These are phyloP conservation scores for Zhuliangozyma blackwelliae DNA, from an alignment of 1,139 yeast genomes.

Conservation along the genomic window DNA sequence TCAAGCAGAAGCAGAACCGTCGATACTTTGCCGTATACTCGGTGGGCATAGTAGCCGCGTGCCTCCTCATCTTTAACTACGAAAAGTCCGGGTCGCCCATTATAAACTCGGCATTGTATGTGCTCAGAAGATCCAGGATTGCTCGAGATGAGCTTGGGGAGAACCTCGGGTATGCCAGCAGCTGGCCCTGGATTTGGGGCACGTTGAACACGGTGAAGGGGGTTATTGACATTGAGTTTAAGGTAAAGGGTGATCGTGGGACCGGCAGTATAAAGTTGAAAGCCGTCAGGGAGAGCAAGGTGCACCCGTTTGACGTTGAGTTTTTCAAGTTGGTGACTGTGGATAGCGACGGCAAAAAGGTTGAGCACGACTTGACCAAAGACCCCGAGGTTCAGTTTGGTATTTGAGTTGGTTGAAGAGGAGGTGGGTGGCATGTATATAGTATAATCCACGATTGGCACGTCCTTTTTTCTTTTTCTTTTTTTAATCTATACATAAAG, in stretches of 20 bases:
- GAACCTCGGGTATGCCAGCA: constrained; percentile 62
- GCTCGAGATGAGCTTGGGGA: constrained; percentile 70
- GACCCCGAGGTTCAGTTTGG: constrained; percentile 46
- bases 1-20: constrained; percentile 47
- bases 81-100: constrained; percentile 88
- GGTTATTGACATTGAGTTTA: constrained; percentile 65
- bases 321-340: constrained; percentile 54
- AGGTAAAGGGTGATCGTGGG: constrained; percentile 59
- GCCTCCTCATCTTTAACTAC: constrained; percentile 78
- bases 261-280: constrained; percentile 49
- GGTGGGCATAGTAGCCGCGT: constrained; percentile 58
- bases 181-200: constrained; percentile 91
- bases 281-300: constrained; percentile 56
- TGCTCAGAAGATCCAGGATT: constrained; percentile 69
- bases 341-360: constrained; percentile 20
- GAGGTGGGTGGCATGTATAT: not conserved
- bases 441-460: too few relatives aligned
- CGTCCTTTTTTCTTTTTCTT: too few relatives aligned
- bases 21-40: constrained; percentile 58
- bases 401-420: constrained; percentile 10
- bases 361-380: constrained; percentile 44
- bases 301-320: constrained; percentile 55
- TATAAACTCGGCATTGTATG: constrained; percentile 81
- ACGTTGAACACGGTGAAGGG: constrained; percentile 81
- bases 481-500: constrained; percentile 2